Evolutionary conservation across 805 yeast species (phyloP).

Genomic region (Saccharomycopsis fermentans): DNA sequence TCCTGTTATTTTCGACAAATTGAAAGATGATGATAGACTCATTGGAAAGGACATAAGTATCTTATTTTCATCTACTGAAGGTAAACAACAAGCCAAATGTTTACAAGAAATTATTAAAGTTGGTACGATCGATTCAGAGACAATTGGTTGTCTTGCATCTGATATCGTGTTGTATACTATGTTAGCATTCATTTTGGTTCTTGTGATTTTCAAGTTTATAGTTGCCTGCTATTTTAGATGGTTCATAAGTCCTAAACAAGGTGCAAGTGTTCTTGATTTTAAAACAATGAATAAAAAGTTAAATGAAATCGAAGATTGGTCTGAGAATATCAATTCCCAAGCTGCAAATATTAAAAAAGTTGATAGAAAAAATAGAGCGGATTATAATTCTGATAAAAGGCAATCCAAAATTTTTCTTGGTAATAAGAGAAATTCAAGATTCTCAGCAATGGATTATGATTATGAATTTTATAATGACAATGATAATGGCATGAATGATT

Average conservation of each 20-base stretch:
- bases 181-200: constrained; percentile 71
- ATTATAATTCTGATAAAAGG: constrained; percentile 26
- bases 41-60: constrained; percentile 77
- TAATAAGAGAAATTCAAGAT: constrained; percentile 26
- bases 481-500: not conserved
- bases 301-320: constrained; percentile 75
- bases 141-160: constrained; percentile 92
- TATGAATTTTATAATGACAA: constrained; percentile 5
- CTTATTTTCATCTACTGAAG: constrained; percentile 52
- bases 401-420: constrained; percentile 20
- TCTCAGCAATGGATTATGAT: constrained; percentile 22
- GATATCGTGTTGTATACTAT: constrained; percentile 72
- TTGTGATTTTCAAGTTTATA: constrained; percentile 67
- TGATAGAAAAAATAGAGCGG: constrained; percentile 43
- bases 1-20: constrained; percentile 59
- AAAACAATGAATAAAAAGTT: constrained; percentile 55
- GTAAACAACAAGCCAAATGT: constrained; percentile 71
- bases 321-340: constrained; percentile 45
- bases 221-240: constrained; percentile 88
- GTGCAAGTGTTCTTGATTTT: constrained; percentile 54
- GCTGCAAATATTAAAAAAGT: constrained; percentile 42
- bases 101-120: constrained; percentile 77
- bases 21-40: constrained; percentile 43
- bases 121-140: constrained; percentile 79
- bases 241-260: constrained; percentile 70